These are phyloP conservation scores for Thalassiosira ordinaria DNA, from an alignment of 352 stramenopile genomes.

Conservation along the genomic window DNA sequence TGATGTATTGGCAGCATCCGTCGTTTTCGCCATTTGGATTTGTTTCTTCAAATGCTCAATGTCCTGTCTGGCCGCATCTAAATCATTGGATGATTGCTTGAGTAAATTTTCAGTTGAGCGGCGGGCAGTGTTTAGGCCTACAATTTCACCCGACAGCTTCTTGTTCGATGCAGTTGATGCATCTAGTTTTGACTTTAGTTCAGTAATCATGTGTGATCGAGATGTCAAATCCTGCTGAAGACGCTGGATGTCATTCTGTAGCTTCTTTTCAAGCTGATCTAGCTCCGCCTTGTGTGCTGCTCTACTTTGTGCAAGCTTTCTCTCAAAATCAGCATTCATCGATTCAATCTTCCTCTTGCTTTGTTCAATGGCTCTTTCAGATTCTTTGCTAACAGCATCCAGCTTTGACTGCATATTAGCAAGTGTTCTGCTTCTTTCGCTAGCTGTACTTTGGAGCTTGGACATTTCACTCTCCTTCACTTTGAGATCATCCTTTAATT, in stretches of 20 bases:
- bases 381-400: conserved; percentile 19
- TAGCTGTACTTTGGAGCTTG: conserved; percentile 23
- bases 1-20: conserved; percentile 19
- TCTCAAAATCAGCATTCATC: conserved; percentile 25
- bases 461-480: conserved; percentile 42
- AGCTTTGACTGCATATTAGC: conserved; percentile 43
- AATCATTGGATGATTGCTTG: conserved; percentile 27
- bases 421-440: conserved; percentile 37
- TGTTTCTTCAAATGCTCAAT: conserved; percentile 38
- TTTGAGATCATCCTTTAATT: conserved; percentile 41
- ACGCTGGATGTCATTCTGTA: conserved; percentile 13
- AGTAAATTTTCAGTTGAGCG: conserved; percentile 27
- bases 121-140: conserved; percentile 31
- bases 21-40: conserved; percentile 13
- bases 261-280: conserved; percentile 12
- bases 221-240: conserved; percentile 18
- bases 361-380: conserved; percentile 42
- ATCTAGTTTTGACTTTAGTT: conserved; percentile 30
- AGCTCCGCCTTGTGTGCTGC: conserved; percentile 16
- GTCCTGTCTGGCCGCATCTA: conserved; percentile 31
- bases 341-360: conserved; percentile 36
- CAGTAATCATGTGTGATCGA: conserved; percentile 26
- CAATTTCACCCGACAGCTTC: conserved; percentile 40
- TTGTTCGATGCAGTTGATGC: conserved; percentile 28
- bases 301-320: conserved; percentile 10